These are phyloP conservation scores for Aspergillus ochraceoroseus DNA, from an alignment of 2,329 filamentous ascomycete genomes.

Conservation along the genomic window DNA sequence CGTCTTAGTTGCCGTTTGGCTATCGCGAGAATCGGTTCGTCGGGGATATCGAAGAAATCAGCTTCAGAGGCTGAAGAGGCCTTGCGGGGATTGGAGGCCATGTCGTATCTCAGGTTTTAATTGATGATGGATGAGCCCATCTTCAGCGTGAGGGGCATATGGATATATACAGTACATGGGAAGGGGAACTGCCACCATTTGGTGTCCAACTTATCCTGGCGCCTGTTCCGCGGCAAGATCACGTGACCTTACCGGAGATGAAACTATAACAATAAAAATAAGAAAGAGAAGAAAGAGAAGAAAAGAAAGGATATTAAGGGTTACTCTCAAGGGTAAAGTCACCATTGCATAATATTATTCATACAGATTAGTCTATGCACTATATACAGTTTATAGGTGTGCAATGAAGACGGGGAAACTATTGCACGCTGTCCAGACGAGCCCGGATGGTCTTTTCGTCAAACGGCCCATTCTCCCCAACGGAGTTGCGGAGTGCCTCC, in stretches of 20 bases:
- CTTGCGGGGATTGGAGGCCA: constrained; percentile 19
- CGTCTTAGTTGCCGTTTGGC: constrained; percentile 32
- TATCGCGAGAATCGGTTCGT: constrained; percentile 29
- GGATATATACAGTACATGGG: too few relatives aligned
- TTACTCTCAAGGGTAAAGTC: too few relatives aligned
- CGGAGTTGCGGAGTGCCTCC: constrained; percentile 49
- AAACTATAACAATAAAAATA: too few relatives aligned
- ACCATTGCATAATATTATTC: not conserved
- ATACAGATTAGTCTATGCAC: constrained; percentile 14
- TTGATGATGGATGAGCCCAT: not conserved
- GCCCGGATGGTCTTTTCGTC: constrained; percentile 39
- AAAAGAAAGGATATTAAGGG: too few relatives aligned
- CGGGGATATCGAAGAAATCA: constrained; percentile 38
- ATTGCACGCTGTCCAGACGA: constrained; percentile 29
- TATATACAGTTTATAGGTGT: not conserved
- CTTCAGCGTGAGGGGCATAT: too few relatives aligned
- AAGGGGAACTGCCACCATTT: too few relatives aligned
- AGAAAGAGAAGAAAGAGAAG: too few relatives aligned
- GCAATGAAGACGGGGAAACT: not conserved
- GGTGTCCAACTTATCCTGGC: too few relatives aligned
- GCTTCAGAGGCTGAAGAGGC: constrained; percentile 31
- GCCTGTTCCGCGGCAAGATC: too few relatives aligned
- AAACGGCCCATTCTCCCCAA: constrained; percentile 33
- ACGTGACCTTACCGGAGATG: too few relatives aligned
- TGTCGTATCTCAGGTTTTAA: not conserved